A percentile compares a stretch with the other conserved stretches of the same genome.
Conservation (phyloP, 169 alveolate species). For the Plasmodium relictum region DNA sequence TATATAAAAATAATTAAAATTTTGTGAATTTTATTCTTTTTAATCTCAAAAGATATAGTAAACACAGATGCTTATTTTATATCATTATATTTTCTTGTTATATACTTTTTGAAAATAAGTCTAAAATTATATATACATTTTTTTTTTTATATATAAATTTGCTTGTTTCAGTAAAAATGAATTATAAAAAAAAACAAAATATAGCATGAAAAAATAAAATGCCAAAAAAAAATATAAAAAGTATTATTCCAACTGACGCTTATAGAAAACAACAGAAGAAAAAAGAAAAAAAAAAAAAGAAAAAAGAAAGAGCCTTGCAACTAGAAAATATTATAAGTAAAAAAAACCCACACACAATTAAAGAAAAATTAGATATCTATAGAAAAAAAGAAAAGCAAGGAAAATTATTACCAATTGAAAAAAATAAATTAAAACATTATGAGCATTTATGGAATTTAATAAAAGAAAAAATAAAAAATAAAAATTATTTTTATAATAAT, state of each 20-base stretch:
- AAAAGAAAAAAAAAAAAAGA: slow-evolving; percentile 61
- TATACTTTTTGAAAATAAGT: no score
- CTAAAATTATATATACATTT: no score
- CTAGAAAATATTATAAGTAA: slow-evolving; percentile 63
- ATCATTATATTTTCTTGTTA: no score
- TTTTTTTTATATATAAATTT: no score
- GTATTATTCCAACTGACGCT: slow-evolving; percentile 52
- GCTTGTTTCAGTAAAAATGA: no score
- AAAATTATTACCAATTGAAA: slow-evolving; percentile 56
- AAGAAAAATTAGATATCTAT: slow-evolving; percentile 59
- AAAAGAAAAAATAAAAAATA: slow-evolving; percentile 66
- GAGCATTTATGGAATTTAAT: slow-evolving; percentile 73
- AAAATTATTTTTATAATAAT: slow-evolving; percentile 41
- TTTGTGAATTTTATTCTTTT: no score
- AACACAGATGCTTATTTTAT: no score
- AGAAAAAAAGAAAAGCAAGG: slow-evolving; percentile 70
- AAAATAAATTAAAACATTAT: slow-evolving; percentile 60
- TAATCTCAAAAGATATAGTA: no score
- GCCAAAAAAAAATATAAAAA: slow-evolving; percentile 22
- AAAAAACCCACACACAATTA: slow-evolving; percentile 59
- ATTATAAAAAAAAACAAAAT: not conserved
- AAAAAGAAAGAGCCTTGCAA: slow-evolving; percentile 50
- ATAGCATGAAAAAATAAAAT: slow-evolving; percentile 5
- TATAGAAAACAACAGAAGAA: slow-evolving; percentile 69
- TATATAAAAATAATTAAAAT: no score